Conservation (phyloP, 2,329 filamentous ascomycete genomes). For the Cladosporium sp. region DNA sequence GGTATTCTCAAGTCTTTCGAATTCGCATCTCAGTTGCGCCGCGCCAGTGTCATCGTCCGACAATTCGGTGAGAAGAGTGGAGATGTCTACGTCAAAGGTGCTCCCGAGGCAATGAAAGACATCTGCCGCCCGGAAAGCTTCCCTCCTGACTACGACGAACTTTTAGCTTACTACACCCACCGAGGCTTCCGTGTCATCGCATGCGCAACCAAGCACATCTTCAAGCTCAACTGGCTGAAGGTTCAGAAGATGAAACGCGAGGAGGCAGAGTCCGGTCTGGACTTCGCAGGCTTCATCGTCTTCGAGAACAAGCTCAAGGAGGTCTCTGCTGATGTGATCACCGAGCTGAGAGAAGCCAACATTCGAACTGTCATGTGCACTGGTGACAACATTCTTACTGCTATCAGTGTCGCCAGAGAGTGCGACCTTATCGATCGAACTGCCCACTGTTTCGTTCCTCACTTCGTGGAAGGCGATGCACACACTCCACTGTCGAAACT, state of each 20-base stretch:
- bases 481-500: slow-evolving; percentile 70
- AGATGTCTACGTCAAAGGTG: slow-evolving; percentile 91
- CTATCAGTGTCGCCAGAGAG: slow-evolving; percentile 90
- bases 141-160: slow-evolving; percentile 82
- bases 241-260: slow-evolving; percentile 87
- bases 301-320: slow-evolving; percentile 98
- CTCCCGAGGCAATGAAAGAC: slow-evolving; percentile 91
- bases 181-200: slow-evolving; percentile 95
- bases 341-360: slow-evolving; percentile 75
- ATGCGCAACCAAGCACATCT: slow-evolving; percentile 83
- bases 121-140: slow-evolving; percentile 85
- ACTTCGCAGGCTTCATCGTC: slow-evolving; percentile 94
- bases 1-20: slow-evolving; percentile 91
- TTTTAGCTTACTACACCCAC: slow-evolving; percentile 87
- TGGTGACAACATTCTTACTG: slow-evolving; percentile 94
- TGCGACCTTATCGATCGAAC: slow-evolving; percentile 76
- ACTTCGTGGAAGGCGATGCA: slow-evolving; percentile 74
- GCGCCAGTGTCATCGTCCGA: slow-evolving; percentile 88
- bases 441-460: slow-evolving; percentile 88
- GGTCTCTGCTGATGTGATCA: slow-evolving; percentile 73
- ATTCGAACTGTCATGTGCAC: slow-evolving; percentile 96
- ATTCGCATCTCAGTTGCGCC: slow-evolving; percentile 86
- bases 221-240: slow-evolving; percentile 87
- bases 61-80: slow-evolving; percentile 81
- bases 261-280: slow-evolving; percentile 76